Evolutionary conservation across 116 monocot genomes (phyloP).

Genomic region (Papilionanthe hybrid): DNA sequence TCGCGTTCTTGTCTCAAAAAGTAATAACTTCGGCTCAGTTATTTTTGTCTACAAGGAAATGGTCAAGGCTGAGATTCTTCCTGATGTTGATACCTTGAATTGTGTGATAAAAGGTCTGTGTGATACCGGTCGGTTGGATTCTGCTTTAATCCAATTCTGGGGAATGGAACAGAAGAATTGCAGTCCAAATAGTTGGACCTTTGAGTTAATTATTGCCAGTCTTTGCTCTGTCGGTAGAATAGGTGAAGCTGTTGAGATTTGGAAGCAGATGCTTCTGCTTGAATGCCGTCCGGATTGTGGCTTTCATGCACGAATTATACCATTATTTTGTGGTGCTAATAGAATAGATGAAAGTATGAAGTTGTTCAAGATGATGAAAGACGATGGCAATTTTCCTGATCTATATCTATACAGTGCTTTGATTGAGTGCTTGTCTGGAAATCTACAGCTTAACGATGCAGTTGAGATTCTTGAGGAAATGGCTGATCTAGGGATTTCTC

Average conservation of each 20-base stretch:
- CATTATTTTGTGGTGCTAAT: slow-evolving; percentile 39
- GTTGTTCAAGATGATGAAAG: slow-evolving; percentile 47
- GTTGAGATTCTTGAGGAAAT: slow-evolving; percentile 45
- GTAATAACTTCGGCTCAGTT: slow-evolving; percentile 21
- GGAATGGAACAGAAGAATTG: slow-evolving; percentile 59
- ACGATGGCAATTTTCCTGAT: slow-evolving; percentile 18
- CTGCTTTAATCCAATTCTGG: slow-evolving; percentile 44
- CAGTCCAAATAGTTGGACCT: slow-evolving; percentile 51
- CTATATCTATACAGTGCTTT: slow-evolving; percentile 18
- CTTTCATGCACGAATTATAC: slow-evolving; percentile 37
- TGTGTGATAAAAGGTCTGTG: slow-evolving; percentile 41
- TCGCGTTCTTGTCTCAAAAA: slow-evolving; percentile 16
- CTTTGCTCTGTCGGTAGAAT: slow-evolving; percentile 37
- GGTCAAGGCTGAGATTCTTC: slow-evolving; percentile 51
- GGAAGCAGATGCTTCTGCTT: slow-evolving; percentile 43
- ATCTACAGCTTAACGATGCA: slow-evolving; percentile 39
- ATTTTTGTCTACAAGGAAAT: slow-evolving; percentile 82
- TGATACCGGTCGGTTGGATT: slow-evolving; percentile 29
- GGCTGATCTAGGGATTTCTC: slow-evolving; percentile 20
- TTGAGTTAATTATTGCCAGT: slow-evolving; percentile 42
- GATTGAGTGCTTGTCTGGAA: slow-evolving; percentile 34
- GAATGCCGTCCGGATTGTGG: slow-evolving; percentile 18
- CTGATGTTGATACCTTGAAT: slow-evolving; percentile 62
- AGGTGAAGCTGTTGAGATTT: slow-evolving; percentile 39
- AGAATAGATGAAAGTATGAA: slow-evolving; percentile 35